Evolutionary conservation across 306 rosid species (phyloP).

Genomic region (Vicia faba): DNA sequence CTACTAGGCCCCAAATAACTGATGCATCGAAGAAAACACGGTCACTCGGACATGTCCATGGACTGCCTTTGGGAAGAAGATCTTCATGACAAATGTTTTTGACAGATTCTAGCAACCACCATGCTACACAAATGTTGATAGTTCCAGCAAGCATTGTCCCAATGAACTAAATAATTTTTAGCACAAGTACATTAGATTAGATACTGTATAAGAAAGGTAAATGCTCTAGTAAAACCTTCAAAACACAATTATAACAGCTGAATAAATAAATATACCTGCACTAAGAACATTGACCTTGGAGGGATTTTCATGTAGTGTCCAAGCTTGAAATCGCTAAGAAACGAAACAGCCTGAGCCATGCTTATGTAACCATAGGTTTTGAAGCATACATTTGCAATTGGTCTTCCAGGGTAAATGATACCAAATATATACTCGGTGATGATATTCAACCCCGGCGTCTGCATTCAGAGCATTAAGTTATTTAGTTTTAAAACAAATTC

Average conservation of each 20-base stretch:
- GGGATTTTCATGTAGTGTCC: slow-evolving; percentile 91
- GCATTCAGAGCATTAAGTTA: slow-evolving; percentile 26
- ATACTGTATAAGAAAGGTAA: not conserved
- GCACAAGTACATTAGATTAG: slow-evolving; percentile 10
- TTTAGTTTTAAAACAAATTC: slow-evolving; percentile 1
- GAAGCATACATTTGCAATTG: slow-evolving; percentile 86
- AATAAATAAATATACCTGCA: slow-evolving; percentile 53
- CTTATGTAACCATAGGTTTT: slow-evolving; percentile 78
- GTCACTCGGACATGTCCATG: slow-evolving; percentile 76
- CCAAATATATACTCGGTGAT: slow-evolving; percentile 80
- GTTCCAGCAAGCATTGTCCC: slow-evolving; percentile 69
- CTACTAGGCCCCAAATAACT: slow-evolving; percentile 79
- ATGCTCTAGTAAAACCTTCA: not conserved
- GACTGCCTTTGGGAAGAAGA: slow-evolving; percentile 58
- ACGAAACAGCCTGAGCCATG: slow-evolving; percentile 80
- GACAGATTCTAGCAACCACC: slow-evolving; percentile 60
- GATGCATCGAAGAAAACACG: slow-evolving; percentile 78
- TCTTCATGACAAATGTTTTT: slow-evolving; percentile 47
- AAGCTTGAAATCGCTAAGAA: slow-evolving; percentile 78
- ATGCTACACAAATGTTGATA: slow-evolving; percentile 58
- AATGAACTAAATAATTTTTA: slow-evolving; percentile 45
- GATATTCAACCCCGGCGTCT: slow-evolving; percentile 79
- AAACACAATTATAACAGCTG: not conserved
- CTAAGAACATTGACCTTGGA: slow-evolving; percentile 80
- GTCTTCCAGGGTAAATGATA: slow-evolving; percentile 66